Evolutionary conservation across 108 stramenopile genomes (phyloP), one percentile per base, ranked within the genome.

Genomic region (Nitzschia palea): DNA sequence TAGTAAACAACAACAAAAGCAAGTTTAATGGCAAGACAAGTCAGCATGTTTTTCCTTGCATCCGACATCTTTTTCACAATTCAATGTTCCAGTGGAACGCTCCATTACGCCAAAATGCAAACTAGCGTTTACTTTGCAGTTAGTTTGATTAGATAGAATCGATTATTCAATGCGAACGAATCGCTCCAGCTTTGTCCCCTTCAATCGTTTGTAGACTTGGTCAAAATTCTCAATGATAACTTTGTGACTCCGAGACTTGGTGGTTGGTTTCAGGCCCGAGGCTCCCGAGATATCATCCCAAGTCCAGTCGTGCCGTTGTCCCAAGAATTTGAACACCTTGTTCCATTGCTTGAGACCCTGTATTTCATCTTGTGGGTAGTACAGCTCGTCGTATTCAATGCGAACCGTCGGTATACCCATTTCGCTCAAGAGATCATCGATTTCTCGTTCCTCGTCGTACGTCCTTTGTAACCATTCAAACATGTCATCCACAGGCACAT

Each of bases 191-290:
- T 25, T 40, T 1, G 59, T 60, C 4, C 59, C 59, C n/a, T 43
- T 60, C 59, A 60, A 60, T 12, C 32, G 32, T 2, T 18, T 25
- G 31, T 26, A 60, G 22, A 60, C 59, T 32, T 40, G 40, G 1
- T 60, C 59, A 32, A 60, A 60, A 25, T 60, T 60, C 33, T 43
- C 37, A 40, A 60, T 60, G 40, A 60, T 14, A 2, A 60, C 59
- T 5, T 60, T 60, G 59, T 60, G 59, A 23, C 59, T 60, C 4
- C 59, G 59, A 1, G 59, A 60, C 37, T 60, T 60, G 1, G 59
- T 60, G 5, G 59, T 60, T 12, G 59, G 59, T 2, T 60, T 60
- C 17, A 60, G 23, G 22, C 40, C 59, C 1, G 36, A 36, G 0
- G 59, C 59, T 25, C 23, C 59, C 15, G 40, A n/a, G 27, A 60